Base-by-base conservation (phyloP, 805 yeast genomes). In the Saccharomyces paradoxus region DNA sequence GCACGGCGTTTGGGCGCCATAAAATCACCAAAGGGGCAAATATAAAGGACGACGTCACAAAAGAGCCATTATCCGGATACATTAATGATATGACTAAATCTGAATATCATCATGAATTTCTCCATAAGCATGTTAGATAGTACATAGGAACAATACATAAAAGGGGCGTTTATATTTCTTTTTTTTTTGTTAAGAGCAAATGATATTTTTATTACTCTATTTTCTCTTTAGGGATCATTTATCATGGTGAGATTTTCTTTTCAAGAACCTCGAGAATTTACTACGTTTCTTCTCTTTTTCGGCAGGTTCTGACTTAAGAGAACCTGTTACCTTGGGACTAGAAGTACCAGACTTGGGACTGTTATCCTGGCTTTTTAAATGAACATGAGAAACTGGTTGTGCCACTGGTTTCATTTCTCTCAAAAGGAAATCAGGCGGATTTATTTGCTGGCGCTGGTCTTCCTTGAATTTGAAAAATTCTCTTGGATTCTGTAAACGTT, bases 251-350 rank as follows among this genome's bases (percentile, higher is more conserved):
- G 60, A 63, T 41, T 61, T 64, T 22, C 63, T 62, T 51, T 68
- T 78, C 55, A 81, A 73, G 48, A 81, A 72, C 55, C 74, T 76
- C 53, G 77, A 75, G 54, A 81, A 74, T 57, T 76, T 78, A 13
- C 74, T 69, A 44, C 75, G 73, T 64, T 80, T 77, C 54, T 76
- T 79, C 60, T 74, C 75, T 49, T 75, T 74, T 37, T 68, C 65
- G 7, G 58, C 56, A n/a, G 58, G 53, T 2, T 55, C 55, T 27
- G 31, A 46, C 5, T 32, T 32, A 50, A 46, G 50, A 37, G 53
- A 41, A 30, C 50, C 52, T 29, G 55, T 48, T 17, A 56, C 50
- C 50, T 53, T 46, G 7, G 59, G 49, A n/a, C 41, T 24, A 41
- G 52, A 41, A 47, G 56, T 13, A 37, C 59, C 29, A 24, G 28